Conservation (phyloP, 495 filamentous ascomycete genomes). For the Aspergillus nanangensis region DNA sequence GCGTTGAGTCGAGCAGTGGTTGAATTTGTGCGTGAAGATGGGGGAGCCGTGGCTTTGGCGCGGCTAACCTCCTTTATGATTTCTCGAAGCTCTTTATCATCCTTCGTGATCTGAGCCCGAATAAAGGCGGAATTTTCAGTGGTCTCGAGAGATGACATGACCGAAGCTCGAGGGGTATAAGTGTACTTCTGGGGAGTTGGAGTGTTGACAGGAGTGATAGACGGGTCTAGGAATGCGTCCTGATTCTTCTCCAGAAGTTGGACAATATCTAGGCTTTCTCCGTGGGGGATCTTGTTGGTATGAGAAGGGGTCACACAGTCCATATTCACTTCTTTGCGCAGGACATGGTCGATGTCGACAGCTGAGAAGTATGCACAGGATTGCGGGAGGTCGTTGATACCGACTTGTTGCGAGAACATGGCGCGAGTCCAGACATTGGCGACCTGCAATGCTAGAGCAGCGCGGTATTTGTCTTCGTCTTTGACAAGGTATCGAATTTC, state of each 20-base stretch:
- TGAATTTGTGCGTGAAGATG: conserved; percentile 12
- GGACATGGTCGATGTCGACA: conserved; percentile 87
- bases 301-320: conserved; percentile 92
- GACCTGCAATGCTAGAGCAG: conserved; percentile 87
- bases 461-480: conserved; percentile 79
- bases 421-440: conserved; percentile 95
- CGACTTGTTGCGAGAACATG: conserved; percentile 95
- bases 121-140: conserved; percentile 61
- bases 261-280: conserved; percentile 78
- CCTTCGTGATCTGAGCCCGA: conserved; percentile 74
- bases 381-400: conserved; percentile 91
- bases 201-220: conserved; percentile 50
- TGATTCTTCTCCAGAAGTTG: conserved; percentile 67
- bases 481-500: conserved; percentile 93
- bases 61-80: conserved; percentile 66
- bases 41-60: conserved; percentile 16
- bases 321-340: conserved; percentile 97
- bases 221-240: conserved; percentile 59
- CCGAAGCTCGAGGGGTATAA: conserved; percentile 68
- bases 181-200: conserved; percentile 49
- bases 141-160: conserved; percentile 66
- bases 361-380: conserved; percentile 93
- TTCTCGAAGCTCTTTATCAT: conserved; percentile 68
- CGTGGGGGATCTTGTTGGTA: conserved; percentile 69
- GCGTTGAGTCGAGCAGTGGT: conserved; percentile 20